Conservation (phyloP, 2,329 filamentous ascomycete genomes). For the Cordyceps militaris region DNA sequence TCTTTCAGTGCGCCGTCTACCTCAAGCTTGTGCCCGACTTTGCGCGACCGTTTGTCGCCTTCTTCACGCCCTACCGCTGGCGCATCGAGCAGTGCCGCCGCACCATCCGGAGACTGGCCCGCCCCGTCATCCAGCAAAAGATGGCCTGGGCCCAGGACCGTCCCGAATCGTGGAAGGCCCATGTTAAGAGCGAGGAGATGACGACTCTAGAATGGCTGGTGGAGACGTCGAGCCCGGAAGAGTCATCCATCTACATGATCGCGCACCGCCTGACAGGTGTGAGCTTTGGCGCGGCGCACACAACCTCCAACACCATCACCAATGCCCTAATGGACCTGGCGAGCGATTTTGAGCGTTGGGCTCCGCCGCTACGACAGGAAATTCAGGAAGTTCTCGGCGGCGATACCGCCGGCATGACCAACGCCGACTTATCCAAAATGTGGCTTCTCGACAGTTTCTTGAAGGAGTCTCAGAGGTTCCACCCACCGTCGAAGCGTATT, state of each 20-base stretch:
- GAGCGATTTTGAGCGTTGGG: neutral
- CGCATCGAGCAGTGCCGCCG: neutral
- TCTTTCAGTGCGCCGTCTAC: neutral
- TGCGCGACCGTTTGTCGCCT: neutral
- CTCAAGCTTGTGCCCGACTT: neutral
- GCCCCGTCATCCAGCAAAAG: neutral
- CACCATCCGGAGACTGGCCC: neutral
- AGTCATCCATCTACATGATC: neutral
- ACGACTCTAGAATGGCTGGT: neutral
- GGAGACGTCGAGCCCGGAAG: neutral
- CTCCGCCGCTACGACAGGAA: neutral
- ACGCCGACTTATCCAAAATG: neutral
- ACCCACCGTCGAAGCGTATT: neutral
- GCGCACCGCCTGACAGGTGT: neutral
- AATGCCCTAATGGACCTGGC: neutral
- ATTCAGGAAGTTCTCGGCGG: neutral
- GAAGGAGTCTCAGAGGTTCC: neutral
- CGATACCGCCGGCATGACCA: neutral
- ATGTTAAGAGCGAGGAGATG: neutral
- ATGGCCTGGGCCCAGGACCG: neutral
- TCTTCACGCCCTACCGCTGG: neutral
- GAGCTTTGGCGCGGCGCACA: neutral
- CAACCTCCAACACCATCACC: neutral
- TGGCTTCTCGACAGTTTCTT: neutral
- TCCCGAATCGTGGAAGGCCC: neutral